Conservation (phyloP, 2,329 filamentous ascomycete species). For the Nannizziopsis arthrosporioides region DNA sequence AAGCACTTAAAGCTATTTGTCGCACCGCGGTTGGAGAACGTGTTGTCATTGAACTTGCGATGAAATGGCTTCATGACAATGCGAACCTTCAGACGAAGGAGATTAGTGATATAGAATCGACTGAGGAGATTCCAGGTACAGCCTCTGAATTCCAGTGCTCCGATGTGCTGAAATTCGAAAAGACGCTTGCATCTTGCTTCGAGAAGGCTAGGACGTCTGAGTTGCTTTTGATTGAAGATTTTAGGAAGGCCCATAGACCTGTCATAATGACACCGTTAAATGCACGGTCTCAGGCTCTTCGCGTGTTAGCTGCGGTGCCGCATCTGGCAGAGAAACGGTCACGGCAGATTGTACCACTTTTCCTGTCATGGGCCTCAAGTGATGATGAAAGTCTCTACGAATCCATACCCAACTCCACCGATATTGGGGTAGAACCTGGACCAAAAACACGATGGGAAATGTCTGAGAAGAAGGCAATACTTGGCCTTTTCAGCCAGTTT, state of each 20-base stretch:
- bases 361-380: constrained; percentile 65
- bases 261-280: constrained; percentile 30
- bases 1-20: constrained; percentile 62
- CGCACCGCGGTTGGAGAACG: constrained; percentile 61
- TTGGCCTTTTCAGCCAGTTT: constrained; percentile 74
- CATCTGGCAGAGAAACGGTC: constrained; percentile 75
- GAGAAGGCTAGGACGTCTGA: constrained; percentile 43
- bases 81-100: not conserved
- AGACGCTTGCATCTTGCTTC: constrained; percentile 42
- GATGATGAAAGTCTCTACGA: constrained; percentile 27
- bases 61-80: constrained; percentile 55
- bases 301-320: constrained; percentile 62
- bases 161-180: constrained; percentile 53
- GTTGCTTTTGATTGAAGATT: constrained; percentile 50
- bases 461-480: constrained; percentile 67
- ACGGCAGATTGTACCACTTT: constrained; percentile 69
- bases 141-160: constrained; percentile 65
- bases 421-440: constrained; percentile 16
- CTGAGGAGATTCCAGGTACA: constrained; percentile 13
- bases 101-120: constrained; percentile 13
- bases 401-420: not conserved
- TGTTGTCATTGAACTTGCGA: constrained; percentile 57
- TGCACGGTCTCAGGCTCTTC: constrained; percentile 65
- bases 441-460: constrained; percentile 31
- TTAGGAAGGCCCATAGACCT: constrained; percentile 49